phyloP scores from a whole-genome alignment of 2,329 filamentous ascomycete species.

The Teratosphaeria gauchensis region DNA sequence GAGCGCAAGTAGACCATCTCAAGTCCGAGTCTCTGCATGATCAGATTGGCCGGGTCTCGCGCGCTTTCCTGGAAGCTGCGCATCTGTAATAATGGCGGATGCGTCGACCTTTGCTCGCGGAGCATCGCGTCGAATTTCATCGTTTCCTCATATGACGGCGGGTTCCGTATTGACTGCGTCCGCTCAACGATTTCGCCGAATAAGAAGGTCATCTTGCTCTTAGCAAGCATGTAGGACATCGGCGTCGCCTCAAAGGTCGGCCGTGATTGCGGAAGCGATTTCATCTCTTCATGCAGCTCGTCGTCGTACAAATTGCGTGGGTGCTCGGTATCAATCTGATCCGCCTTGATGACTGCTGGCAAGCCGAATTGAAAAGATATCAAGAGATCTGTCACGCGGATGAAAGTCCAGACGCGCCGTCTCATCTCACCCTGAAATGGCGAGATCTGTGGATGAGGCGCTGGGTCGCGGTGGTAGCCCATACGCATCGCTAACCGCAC shows the following conservation, averaged over 20 bases:
- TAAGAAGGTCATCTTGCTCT: conserved; percentile 57
- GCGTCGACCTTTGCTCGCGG: conserved; percentile 49
- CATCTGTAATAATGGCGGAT: conserved; percentile 72
- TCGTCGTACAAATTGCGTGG: conserved; percentile 75
- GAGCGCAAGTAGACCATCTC: conserved; percentile 84
- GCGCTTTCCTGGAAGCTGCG: conserved; percentile 63
- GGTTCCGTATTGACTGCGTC: conserved; percentile 53
- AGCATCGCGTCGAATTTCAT: conserved; percentile 52
- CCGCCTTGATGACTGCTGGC: conserved; percentile 58
- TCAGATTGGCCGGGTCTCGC: conserved; percentile 55
- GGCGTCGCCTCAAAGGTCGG: conserved; percentile 63
- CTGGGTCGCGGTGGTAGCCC: conserved; percentile 70
- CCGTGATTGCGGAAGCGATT: conserved; percentile 56
- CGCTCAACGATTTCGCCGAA: conserved; percentile 63
- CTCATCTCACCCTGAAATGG: conserved; percentile 67
- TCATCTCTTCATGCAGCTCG: conserved; percentile 62
- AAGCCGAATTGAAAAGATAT: conserved; percentile 63
- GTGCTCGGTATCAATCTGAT: conserved; percentile 65
- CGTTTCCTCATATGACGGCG: conserved; percentile 49
- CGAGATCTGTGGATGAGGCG: conserved; percentile 60
- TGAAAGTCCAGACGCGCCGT: conserved; percentile 55
- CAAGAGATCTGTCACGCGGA: conserved; percentile 64
- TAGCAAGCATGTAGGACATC: conserved; percentile 69
- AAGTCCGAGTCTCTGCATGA: conserved; percentile 76
- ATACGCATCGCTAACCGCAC: conserved; percentile 57